Evolutionary conservation across 2,329 filamentous ascomycete genomes (phyloP), one percentile per base, ranked within the genome.

Genomic region (Chaetoscypha palmicola): DNA sequence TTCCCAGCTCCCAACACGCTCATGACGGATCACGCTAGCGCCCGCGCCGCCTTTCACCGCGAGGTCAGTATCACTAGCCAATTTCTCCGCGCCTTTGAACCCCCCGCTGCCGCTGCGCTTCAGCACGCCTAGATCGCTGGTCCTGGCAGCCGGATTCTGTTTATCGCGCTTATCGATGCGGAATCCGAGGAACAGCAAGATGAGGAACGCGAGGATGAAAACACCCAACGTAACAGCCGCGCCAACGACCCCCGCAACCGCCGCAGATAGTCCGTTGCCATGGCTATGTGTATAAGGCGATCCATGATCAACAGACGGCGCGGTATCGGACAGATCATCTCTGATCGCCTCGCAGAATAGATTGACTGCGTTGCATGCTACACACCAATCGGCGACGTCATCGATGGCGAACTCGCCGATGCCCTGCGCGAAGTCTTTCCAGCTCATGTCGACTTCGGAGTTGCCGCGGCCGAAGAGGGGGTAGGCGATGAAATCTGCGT

Each of bases 1-100:
- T 37, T 63, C 61, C 60, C 61, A 63, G 31, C 57, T 61, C 4
- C 61, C 60, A 3, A 61, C 53, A 30, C 59, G 47, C 48, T 62
- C 61, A 43, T 61, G 59, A 16, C 52, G 37, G 1, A 55, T 41
- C 0, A 55, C 43, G 7, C 17, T 52, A 12, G 52, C 56, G 5
- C 52, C 56, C 12, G 52, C 52, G 5, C 48, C 51, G 5, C 43
- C 45, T 20, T 56, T 57, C 26, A 54, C 16, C 7, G 44, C 44
- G 11, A 63, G 34, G 46, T 63, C 61, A 9, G 53, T 49, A 52
- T 62, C 61, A 8, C 46, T 52, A 1, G 51, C 54, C 17, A 59
- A 38, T 23, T 60, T 61, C 39, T 61, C 56, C 0, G 53, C 46
- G 4, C 60, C 60, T 40, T 62, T 62, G 33, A 62, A 62, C 1